phyloP scores from a whole-genome alignment of 495 filamentous ascomycete genomes.

The Neurospora intermedia region DNA sequence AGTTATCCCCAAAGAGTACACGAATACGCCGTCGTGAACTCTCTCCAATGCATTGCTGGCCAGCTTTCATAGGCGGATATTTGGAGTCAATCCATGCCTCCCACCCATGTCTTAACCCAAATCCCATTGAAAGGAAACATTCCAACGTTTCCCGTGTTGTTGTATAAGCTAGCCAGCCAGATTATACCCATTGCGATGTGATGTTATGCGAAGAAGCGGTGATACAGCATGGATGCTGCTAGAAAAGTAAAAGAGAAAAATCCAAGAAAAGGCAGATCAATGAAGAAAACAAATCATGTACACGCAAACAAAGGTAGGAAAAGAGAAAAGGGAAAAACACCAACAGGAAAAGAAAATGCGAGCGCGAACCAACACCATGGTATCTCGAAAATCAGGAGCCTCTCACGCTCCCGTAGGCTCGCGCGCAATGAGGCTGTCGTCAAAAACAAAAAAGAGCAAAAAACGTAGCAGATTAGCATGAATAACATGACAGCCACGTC shows the following conservation, averaged over 20 bases:
- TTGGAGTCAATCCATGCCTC: background rate
- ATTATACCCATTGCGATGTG: background rate
- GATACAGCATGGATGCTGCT: background rate
- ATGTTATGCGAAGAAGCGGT: background rate
- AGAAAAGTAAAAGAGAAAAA: background rate
- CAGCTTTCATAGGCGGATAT: background rate
- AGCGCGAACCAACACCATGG: background rate
- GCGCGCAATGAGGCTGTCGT: background rate
- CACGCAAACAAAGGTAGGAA: background rate
- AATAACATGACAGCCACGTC: background rate
- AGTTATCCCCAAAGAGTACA: background rate
- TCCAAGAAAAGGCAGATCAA: background rate
- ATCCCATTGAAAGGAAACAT: background rate
- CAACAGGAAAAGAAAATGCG: constrained; percentile 4
- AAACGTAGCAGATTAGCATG: background rate
- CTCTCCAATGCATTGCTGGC: background rate
- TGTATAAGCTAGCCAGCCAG: background rate
- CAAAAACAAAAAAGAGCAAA: background rate
- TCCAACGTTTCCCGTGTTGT: background rate
- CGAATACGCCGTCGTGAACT: background rate
- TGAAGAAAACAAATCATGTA: background rate
- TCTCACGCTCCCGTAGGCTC: background rate
- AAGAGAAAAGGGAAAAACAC: constrained; percentile 1
- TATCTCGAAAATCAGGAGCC: background rate
- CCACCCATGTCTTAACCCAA: background rate